Base-by-base conservation (phyloP, 2,329 filamentous ascomycete species). In the Ascochyta koolunga region DNA sequence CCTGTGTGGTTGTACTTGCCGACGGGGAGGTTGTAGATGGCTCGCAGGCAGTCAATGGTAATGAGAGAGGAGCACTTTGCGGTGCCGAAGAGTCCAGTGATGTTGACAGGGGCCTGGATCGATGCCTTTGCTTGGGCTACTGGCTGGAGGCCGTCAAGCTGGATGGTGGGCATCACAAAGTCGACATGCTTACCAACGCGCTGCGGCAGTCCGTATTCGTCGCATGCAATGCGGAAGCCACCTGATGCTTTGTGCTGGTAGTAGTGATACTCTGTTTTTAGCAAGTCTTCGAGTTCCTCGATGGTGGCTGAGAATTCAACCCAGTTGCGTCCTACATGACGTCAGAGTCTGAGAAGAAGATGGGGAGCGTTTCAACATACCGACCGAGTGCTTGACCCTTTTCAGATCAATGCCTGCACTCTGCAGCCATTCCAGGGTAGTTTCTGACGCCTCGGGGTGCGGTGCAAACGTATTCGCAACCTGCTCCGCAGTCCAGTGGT, bases 381-480 rank as follows among this genome's bases (percentile, higher is more conserved):
- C 56, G 2, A 47, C 40, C 8, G 60, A 62, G 25, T 59, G 54
- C 31, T 54, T 54, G 36, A 65, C 48, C 8, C 58, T 37, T 29
- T 55, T 48, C 3, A 38, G 25, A 10, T 55, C 45, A 10, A 65
- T 54, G 15, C 62, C 62, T 27, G 62, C 51, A 2, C 21, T 50
- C 18, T 50, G 44, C 11, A 65, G 56, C 62, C 62, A 65, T 15
- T 50, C 60, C 3, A 57, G 54, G 15, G 54, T 60, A 5, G 56
- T 44, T 9, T 58, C 49, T 6, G 54, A 54, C 1, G 61, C 36
- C 21, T 61, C 35, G n/a, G 53, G 46, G 8, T 52, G 54, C 4
- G 61, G 59, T 35, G 59, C 61, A 38, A 64, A 64, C 3, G 48
- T 53, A n/a, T 60, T 59, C 9, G 49, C 46, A 24, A 64, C 60